Base-by-base conservation (phyloP, 225 moss, liverwort and hornwort species). In the Sphagnum tenellum region DNA sequence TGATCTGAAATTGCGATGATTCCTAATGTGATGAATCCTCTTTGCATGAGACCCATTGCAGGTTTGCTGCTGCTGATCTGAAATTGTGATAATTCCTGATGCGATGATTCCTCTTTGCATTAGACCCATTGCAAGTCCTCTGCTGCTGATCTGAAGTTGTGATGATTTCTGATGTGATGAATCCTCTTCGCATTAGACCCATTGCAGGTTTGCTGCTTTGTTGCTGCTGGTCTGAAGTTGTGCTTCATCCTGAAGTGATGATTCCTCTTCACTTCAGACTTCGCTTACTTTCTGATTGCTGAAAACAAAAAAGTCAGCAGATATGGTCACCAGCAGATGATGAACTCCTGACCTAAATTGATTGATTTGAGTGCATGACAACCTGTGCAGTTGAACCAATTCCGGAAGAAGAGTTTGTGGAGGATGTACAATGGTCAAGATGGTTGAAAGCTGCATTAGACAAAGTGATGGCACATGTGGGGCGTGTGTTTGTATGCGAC, bases 371-470 rank as follows among this genome's bases (percentile, higher is more conserved):
- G 52, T 52, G 9, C 61, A 61, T 61, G 5, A 44, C 7, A 9
- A 4, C 46, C 2, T 61, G 44, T 66, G 60, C 50, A 83, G 84
- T 60, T 56, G 66, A 80, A 45, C 60, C 70, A 65, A 61, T 56
- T 65, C 46, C 7, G 8, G 77, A 80, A 46, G 76, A 80, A 63
- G 84, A 80, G 8, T 73, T 75, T 9, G 60, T 49, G 47, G 84
- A 84, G 57, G 84, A 84, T 70, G 73, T 73, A 2, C 80, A 80
- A 62, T 84, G 80, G 80, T 70, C 73, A 7, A 63, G 61, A 61
- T 84, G 84, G 84, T 80, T 80, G 80, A 77, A 75, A 12, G 52
- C 67, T 0, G 64, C 84, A 0, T 80, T 84, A 47, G 77, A 84
- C 66, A 84, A 84, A 69, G 84, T 84, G 47, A 64, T 68, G 0